Percentiles rank a stretch among this genome's conserved stretches.
Evolutionary conservation across 805 yeast species (phyloP).

Genomic region (Barnettozyma populi): DNA sequence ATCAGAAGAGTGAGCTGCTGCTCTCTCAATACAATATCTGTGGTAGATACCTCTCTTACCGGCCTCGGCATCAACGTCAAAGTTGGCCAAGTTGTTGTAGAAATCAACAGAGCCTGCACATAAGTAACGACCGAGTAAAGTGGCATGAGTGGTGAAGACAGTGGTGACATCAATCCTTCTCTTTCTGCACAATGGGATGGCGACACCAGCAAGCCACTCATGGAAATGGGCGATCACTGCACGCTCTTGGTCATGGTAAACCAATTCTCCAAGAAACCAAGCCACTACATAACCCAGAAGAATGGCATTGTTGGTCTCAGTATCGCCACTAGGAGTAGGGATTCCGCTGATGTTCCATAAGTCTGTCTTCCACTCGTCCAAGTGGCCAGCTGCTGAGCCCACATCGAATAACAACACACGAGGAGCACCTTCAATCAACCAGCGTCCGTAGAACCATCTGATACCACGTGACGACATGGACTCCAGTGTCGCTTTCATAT

Average conservation of each 20-base stretch:
- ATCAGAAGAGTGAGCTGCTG: slow-evolving; percentile 93
- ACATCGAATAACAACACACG: slow-evolving; percentile 85
- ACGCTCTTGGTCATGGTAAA: slow-evolving; percentile 73
- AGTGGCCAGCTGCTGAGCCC: slow-evolving; percentile 60
- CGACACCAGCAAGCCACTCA: slow-evolving; percentile 98
- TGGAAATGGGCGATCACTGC: slow-evolving; percentile 94
- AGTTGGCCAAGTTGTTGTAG: slow-evolving; percentile 80
- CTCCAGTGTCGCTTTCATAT: slow-evolving; percentile 57
- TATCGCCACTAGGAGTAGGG: slow-evolving; percentile 87
- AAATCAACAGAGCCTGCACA: slow-evolving; percentile 97
- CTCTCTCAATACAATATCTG: slow-evolving; percentile 92
- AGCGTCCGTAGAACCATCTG: slow-evolving; percentile 80
- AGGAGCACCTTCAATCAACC: slow-evolving; percentile 98
- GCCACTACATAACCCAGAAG: slow-evolving; percentile 89
- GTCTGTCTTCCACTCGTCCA: slow-evolving; percentile 93
- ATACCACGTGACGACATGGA: slow-evolving; percentile 82
- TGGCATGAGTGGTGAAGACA: slow-evolving; percentile 95
- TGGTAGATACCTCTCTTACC: slow-evolving; percentile 97
- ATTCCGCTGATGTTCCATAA: slow-evolving; percentile 88
- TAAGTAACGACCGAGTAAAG: slow-evolving; percentile 86
- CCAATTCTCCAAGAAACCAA: slow-evolving; percentile 94
- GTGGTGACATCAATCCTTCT: slow-evolving; percentile 92
- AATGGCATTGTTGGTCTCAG: slow-evolving; percentile 88
- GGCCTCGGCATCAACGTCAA: slow-evolving; percentile 97
- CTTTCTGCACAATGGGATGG: slow-evolving; percentile 85